A percentile compares a stretch with the other conserved stretches of the same genome.
phyloP scores from a whole-genome alignment of 1,284 basidiomycete species.

The Takashimella koratensis region DNA sequence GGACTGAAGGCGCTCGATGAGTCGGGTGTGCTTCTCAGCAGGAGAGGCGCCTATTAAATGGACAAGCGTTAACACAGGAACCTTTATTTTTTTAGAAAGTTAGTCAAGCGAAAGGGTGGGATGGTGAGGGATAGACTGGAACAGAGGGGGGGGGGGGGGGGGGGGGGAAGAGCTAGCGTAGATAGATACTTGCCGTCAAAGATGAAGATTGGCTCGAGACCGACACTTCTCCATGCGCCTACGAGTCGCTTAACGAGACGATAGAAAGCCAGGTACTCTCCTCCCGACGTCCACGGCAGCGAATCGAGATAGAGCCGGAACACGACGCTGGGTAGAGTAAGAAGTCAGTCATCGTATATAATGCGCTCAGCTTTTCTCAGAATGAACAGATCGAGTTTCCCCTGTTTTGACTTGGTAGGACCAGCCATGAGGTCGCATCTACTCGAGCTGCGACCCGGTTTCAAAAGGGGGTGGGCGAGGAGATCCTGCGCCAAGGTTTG shows the following conservation, averaged over 20 bases:
- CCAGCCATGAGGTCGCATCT: too few species aligned
- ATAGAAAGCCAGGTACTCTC: conserved; percentile 67
- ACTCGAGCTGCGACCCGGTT: too few species aligned
- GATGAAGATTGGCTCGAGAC: conserved; percentile 74
- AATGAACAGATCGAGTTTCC: too few species aligned
- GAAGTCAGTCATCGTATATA: too few species aligned
- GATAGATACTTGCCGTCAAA: conserved; percentile 80
- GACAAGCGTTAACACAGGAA: too few species aligned
- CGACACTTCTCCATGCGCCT: conserved; percentile 66
- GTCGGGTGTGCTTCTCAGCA: conserved; percentile 67
- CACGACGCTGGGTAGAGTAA: conserved; percentile 73
- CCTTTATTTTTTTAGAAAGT: too few species aligned
- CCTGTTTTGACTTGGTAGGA: too few species aligned
- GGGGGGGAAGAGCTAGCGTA: background rate
- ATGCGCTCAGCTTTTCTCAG: too few species aligned
- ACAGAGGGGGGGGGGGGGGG: background rate
- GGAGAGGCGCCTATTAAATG: conserved; percentile 77
- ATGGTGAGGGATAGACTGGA: conserved; percentile 11
- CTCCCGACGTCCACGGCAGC: conserved; percentile 79
- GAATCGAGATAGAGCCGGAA: conserved; percentile 63
- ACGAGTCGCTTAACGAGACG: conserved; percentile 57
- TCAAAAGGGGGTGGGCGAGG: too few species aligned
- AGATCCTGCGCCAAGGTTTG: too few species aligned
- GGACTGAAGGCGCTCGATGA: conserved; percentile 60
- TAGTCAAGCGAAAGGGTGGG: background rate